Base-by-base conservation (phyloP, 768 basidiomycete species). In the Pleurotus tuoliensis region DNA sequence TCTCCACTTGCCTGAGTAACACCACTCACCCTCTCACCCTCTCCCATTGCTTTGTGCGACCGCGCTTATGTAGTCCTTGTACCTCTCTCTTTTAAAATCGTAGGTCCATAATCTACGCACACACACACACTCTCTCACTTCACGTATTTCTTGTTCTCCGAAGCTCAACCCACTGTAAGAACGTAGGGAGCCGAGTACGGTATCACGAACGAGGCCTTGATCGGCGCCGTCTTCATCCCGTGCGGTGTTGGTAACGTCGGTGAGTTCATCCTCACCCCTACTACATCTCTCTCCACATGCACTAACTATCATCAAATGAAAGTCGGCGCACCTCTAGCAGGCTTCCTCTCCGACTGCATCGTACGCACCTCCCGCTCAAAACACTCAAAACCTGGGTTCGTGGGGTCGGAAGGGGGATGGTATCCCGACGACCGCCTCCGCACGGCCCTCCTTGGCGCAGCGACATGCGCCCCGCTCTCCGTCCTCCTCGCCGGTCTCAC, bases 401-500 rank as follows among this genome's bases (percentile, higher is more conserved):
- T 5, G 24, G 24, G 5, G 5, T 5, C 24, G 24, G 68, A 67
- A 0, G 79, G 79, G 1, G 60, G 67, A 3, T 81, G 78, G 80
- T 69, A 73, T 3, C 80, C 82, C 0, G 81, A 83, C 62, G 82
- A 82, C 57, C 72, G 82, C 4, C 71, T 82, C 38, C 71, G 76
- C 11, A 79, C 67, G 1, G 67, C 71, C 3, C 63, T 74, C 49
- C 55, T 72, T 5, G 77, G 77, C 12, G 73, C 66, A 5, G 64
- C 68, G 9, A 51, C 74, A 4, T 63, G 80, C 16, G 70, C 75
- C 3, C 82, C 82, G 0, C 22, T 80, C 13, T 81, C 82, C 4
- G 63, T 79, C 15, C 65, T 73, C 12, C 47, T 70, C 0, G 69
- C 68, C 0, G 79, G 80, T 1, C 59, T 81, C 3, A 61, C 72